These are phyloP conservation scores for Podospora tetraspora DNA, from an alignment of 495 filamentous ascomycete genomes.

Conservation along the genomic window DNA sequence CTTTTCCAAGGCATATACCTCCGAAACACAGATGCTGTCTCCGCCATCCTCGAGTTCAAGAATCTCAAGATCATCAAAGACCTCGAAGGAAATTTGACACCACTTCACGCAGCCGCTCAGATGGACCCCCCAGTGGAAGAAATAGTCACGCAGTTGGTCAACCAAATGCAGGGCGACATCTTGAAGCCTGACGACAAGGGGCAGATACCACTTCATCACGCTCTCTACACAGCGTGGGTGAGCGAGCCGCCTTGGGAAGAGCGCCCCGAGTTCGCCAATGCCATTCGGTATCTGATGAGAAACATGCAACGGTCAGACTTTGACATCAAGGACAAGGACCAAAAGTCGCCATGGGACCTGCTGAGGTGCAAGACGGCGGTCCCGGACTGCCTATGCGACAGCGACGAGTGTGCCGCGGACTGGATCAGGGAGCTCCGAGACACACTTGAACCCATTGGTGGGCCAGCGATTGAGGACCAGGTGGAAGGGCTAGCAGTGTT, in stretches of 20 bases:
- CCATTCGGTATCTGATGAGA: conserved; percentile 9
- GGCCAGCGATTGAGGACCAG: conserved; percentile 10
- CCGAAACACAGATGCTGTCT: background rate
- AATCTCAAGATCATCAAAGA: background rate
- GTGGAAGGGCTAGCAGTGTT: no score
- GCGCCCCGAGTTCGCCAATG: background rate
- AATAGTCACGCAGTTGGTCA: conserved; percentile 8
- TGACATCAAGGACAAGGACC: conserved; percentile 5
- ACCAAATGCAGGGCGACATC: conserved; percentile 5
- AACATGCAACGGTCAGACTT: conserved; percentile 16
- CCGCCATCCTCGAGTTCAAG: conserved; percentile 1
- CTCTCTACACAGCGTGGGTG: background rate
- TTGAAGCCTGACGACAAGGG: conserved; percentile 9
- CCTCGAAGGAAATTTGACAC: background rate
- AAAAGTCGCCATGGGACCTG: conserved; percentile 9
- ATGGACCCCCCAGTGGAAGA: conserved; percentile 5
- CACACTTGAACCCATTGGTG: conserved; percentile 11
- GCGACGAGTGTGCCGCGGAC: background rate
- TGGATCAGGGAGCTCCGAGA: conserved; percentile 14
- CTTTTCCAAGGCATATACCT: conserved; percentile 4
- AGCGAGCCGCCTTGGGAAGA: background rate
- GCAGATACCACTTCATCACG: conserved; percentile 12
- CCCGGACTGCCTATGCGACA: background rate
- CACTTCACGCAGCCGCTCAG: conserved; percentile 8
- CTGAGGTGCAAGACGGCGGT: background rate